Base-by-base conservation (phyloP, 495 filamentous ascomycete species). In the Podospora didyma region DNA sequence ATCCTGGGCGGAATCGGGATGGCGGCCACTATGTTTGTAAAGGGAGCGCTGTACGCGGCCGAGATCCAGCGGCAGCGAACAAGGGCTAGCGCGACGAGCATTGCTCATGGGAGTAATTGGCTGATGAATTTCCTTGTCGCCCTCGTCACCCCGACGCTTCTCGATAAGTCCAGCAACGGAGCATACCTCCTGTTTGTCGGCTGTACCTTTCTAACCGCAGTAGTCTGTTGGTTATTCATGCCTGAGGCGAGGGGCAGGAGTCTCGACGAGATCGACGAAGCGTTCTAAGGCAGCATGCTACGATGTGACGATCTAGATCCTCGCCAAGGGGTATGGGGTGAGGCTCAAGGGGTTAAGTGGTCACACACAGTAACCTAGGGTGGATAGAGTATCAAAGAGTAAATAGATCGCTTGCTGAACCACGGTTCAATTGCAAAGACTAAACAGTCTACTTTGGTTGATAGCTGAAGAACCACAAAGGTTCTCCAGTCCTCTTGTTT, bases 161-260 rank as follows among this genome's bases (percentile, higher is more conserved):
- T 89, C 9, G 76, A 79, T 0, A 73, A 72, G 21, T 79, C 76
- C 3, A 75, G 71, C 17, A 86, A 67, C 49, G 83, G 80, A 0
- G 79, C 79, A 0, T 88, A 88, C 61, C 87, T 86, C 44, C 61
- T 88, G 9, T 87, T 83, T 60, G 84, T 80, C 26, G 68, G 70
- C 12, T 62, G 60, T 17, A 69, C 77, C 2, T 48, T 82, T 21
- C 47, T 80, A 6, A 82, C 81, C 3, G 75, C 75, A 0, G 50
- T 75, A n/a, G 73, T 85, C 4, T 79, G 79, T 42, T 66, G 69
- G 7, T n/a, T 81, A 1, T 81, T 69, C 52, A 87, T 87, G 83
- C 79, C 78, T 3, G 85, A 89, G 68, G 86, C 85, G 0, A 73
- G 78, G 46, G 83, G 84, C 0, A 65, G 72, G 35, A 77, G 73